Evolutionary conservation across 2,329 filamentous ascomycete species (phyloP).

Genomic region (Botrytis cinerea): DNA sequence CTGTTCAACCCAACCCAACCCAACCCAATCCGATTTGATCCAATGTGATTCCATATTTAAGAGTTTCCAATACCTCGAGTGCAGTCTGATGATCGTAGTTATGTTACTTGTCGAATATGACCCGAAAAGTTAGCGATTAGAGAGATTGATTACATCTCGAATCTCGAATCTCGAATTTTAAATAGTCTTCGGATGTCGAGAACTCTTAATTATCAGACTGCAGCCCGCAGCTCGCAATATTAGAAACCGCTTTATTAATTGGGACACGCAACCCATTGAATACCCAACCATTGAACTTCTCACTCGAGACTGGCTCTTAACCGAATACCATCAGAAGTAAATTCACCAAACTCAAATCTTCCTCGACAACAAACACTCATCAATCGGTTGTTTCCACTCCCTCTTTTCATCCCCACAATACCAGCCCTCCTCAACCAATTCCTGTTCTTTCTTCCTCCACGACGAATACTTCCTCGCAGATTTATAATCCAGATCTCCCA

Average conservation of each 20-base stretch:
- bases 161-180: neutral
- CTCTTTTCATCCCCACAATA: slow-evolving; percentile 52
- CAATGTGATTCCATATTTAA: too few species aligned
- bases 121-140: neutral
- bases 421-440: slow-evolving; percentile 67
- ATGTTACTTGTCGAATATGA: neutral
- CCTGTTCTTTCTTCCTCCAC: slow-evolving; percentile 65
- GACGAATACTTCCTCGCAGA: slow-evolving; percentile 66
- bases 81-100: neutral
- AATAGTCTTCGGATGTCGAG: neutral
- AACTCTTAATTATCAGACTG: neutral
- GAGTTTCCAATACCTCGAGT: neutral
- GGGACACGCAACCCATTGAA: too few species aligned
- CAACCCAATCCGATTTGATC: neutral
- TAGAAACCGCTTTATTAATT: neutral
- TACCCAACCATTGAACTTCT: neutral
- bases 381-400: slow-evolving; percentile 24
- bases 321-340: neutral
- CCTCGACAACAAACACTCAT: slow-evolving; percentile 19
- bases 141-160: neutral
- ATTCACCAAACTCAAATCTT: neutral
- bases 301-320: neutral
- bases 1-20: too few species aligned
- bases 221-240: neutral
- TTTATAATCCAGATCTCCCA: slow-evolving; percentile 80